Evolutionary conservation across 2,329 filamentous ascomycete genomes (phyloP).

Genomic region (Nothophoma quercina): DNA sequence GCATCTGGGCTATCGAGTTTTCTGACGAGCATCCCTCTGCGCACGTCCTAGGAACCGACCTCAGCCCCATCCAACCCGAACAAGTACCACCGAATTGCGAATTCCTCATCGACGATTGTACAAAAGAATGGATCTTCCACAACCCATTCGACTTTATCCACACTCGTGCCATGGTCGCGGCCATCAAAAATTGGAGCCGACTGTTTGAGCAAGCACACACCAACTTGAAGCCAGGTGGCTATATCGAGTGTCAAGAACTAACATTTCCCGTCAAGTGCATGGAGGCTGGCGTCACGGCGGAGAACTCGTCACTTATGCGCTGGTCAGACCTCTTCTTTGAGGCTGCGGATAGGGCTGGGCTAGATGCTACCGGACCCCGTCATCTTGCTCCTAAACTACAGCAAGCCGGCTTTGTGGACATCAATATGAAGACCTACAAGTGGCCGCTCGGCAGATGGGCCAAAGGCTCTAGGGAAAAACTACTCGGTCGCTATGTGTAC

Average conservation of each 20-base stretch:
- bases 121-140: conserved; percentile 64
- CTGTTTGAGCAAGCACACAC: conserved; percentile 54
- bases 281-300: conserved; percentile 29
- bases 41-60: conserved; percentile 43
- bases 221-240: conserved; percentile 59
- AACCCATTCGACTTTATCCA: conserved; percentile 66
- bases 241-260: conserved; percentile 59
- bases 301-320: conserved; percentile 34
- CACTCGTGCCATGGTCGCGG: conserved; percentile 60
- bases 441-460: conserved; percentile 45
- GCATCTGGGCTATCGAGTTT: conserved; percentile 45
- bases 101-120: conserved; percentile 47
- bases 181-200: conserved; percentile 62
- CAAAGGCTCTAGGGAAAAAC: conserved; percentile 39
- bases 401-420: conserved; percentile 34
- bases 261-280: conserved; percentile 35
- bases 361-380: conserved; percentile 52
- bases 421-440: conserved; percentile 40
- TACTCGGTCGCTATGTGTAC: conserved; percentile 35
- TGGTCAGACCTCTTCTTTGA: conserved; percentile 38
- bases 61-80: conserved; percentile 45
- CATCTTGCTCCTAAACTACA: conserved; percentile 43
- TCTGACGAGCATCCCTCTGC: conserved; percentile 44
- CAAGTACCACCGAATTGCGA: conserved; percentile 44
- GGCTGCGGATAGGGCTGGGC: conserved; percentile 40